Evolutionary conservation across 2,329 filamentous ascomycete species (phyloP), one percentile per base, ranked within the genome.

Genomic region (Fusarium dimerum): DNA sequence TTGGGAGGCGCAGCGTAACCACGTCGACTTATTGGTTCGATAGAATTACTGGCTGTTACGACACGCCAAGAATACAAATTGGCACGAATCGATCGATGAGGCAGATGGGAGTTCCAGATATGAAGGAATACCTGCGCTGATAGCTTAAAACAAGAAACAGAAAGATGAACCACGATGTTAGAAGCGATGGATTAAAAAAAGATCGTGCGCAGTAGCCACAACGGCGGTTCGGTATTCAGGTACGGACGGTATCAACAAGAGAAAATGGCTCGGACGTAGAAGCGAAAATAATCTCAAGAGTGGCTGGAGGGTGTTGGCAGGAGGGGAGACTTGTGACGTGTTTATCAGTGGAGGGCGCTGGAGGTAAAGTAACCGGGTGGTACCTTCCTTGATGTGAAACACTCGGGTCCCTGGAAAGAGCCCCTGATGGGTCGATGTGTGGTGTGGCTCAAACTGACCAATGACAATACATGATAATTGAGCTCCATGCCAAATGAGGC

Each of bases 401-500:
- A 15, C 32, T 36, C 32, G 32, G 32, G 32, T 36, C 32, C 32
- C 32, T 15, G 32, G 32, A 36, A 36, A 36, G 32, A 36, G 32
- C 32, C 32, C 32, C 32, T 36, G 32, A 12, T 36, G 32, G 13
- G 13, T 12, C 32, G 13, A 15, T 36, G 32, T 10, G 32, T 36
- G 32, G 32, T 36, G 32, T 36, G 32, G 10, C 11, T 4, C 10
- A 40, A 20, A 38, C 39, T 34, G n/a, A 36, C 62, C 62, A 65
- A 64, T 62, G n/a, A 49, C 3, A 56, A 30, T 0, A 5, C n/a
- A 30, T 13, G 5, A 44, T 42, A 30, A 16, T 7, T 51, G 47
- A 43, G 40, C 50, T 62, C 62, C 55, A 64, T 52, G 54, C 57
- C 59, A n/a, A 66, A 64, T 60, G 47, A 51, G 51, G 60, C 56